These are phyloP conservation scores for Discostella stelligera DNA, from an alignment of 352 stramenopile genomes.

Conservation along the genomic window DNA sequence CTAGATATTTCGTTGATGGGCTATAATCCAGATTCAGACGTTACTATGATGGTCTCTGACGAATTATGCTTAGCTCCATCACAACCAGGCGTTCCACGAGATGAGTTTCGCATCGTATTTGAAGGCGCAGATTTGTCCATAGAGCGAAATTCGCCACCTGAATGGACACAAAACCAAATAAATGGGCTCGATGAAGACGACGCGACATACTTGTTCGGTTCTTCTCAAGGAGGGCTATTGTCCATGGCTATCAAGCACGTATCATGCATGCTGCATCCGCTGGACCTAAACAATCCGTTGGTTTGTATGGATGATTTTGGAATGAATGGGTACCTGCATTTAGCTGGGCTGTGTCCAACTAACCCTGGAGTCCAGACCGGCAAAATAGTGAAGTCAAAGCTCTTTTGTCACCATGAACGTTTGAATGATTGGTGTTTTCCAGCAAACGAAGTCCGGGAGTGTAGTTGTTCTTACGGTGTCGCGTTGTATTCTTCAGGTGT, in stretches of 20 bases:
- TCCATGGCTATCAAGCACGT: conserved; percentile 39
- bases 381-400: conserved; percentile 16
- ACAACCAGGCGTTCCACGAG: conserved; percentile 19
- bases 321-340: conserved; percentile 43
- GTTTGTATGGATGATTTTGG: conserved; percentile 42
- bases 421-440: conserved; percentile 1
- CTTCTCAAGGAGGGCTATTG: conserved; percentile 45
- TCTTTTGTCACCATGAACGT: conserved; percentile 42
- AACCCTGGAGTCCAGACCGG: conserved; percentile 46
- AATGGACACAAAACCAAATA: conserved; percentile 42
- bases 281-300: conserved; percentile 51
- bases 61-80: not conserved
- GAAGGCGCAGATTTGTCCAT: conserved; percentile 43
- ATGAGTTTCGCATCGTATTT: conserved; percentile 48
- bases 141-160: conserved; percentile 46
- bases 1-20: conserved; percentile 51
- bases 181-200: conserved; percentile 54
- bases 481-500: conserved; percentile 40
- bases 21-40: conserved; percentile 9
- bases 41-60: not conserved
- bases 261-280: conserved; percentile 42
- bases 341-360: conserved; percentile 43
- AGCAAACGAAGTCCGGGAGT: conserved; percentile 1
- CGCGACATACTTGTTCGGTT: conserved; percentile 41
- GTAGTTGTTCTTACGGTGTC: conserved; percentile 46